Evolutionary conservation across 192 early-diverging fungal species (phyloP).

Genomic region (Coemansia sp.): DNA sequence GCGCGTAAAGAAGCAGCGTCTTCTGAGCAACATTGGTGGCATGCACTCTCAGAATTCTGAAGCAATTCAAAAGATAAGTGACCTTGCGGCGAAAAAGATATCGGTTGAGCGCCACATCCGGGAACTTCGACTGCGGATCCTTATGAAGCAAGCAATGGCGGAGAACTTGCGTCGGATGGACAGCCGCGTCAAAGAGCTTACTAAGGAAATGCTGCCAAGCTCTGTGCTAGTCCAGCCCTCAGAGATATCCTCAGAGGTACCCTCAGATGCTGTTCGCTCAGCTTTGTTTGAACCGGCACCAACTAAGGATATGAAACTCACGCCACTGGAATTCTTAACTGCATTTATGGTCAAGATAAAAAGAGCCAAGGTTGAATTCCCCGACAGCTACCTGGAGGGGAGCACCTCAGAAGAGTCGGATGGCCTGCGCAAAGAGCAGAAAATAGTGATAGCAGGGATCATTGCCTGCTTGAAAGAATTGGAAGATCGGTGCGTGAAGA

Average conservation of each 20-base stretch:
- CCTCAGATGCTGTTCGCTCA: background rate
- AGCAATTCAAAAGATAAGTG: conserved; percentile 27
- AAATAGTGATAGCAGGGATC: conserved; percentile 29
- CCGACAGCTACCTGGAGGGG: background rate
- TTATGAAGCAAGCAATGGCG: conserved; percentile 40
- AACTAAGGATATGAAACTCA: background rate
- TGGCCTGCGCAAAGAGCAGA: conserved; percentile 4
- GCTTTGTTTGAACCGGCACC: background rate
- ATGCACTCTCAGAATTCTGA: conserved; percentile 26
- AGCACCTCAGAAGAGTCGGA: background rate
- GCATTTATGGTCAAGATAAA: background rate
- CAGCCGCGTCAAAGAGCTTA: conserved; percentile 27
- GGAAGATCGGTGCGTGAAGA: conserved; percentile 28
- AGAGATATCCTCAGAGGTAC: background rate
- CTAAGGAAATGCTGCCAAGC: conserved; percentile 29
- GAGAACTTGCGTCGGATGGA: conserved; percentile 31
- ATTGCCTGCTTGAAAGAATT: conserved; percentile 37
- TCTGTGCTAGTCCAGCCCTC: conserved; percentile 8
- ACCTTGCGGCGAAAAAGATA: conserved; percentile 20
- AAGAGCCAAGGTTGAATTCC: background rate
- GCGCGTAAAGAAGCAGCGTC: conserved; percentile 7
- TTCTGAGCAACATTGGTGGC: conserved; percentile 15
- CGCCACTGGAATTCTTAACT: conserved; percentile 3
- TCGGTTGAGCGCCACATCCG: conserved; percentile 26
- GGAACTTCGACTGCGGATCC: conserved; percentile 35